Evolutionary conservation across 2,329 filamentous ascomycete species (phyloP).

Genomic region (Myriosclerotinia curreyana): DNA sequence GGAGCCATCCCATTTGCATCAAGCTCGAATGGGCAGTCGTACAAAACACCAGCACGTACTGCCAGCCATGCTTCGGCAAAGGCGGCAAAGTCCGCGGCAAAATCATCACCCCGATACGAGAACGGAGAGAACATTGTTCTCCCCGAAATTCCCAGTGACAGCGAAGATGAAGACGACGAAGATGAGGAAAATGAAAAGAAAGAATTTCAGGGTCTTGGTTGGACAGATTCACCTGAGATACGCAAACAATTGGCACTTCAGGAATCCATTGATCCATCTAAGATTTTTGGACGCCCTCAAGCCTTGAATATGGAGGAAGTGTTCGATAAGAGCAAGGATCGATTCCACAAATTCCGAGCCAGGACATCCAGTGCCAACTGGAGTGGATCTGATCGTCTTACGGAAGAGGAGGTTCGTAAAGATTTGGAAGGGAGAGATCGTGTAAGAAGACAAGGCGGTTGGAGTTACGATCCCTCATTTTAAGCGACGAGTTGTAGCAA

Average conservation of each 20-base stretch:
- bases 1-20: conserved; percentile 88
- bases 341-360: conserved; percentile 82
- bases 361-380: conserved; percentile 95
- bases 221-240: conserved; percentile 86
- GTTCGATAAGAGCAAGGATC: conserved; percentile 83
- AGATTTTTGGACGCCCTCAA: conserved; percentile 83
- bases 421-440: conserved; percentile 78
- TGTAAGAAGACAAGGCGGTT: conserved; percentile 78
- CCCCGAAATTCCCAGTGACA: conserved; percentile 93
- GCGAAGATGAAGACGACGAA: conserved; percentile 77
- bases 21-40: conserved; percentile 51
- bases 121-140: conserved; percentile 89
- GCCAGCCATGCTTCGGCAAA: conserved; percentile 46
- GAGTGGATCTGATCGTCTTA: conserved; percentile 77
- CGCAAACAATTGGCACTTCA: conserved; percentile 73
- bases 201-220: conserved; percentile 67
- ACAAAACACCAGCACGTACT: conserved; percentile 68
- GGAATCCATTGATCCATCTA: conserved; percentile 78
- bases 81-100: conserved; percentile 58
- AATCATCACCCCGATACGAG: conserved; percentile 79
- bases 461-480: conserved; percentile 58
- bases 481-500: conserved; percentile 22
- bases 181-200: conserved; percentile 48
- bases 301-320: conserved; percentile 95
- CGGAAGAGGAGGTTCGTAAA: conserved; percentile 79